Conservation (phyloP, 768 basidiomycete species). For the Tylopilus subfusipes region DNA sequence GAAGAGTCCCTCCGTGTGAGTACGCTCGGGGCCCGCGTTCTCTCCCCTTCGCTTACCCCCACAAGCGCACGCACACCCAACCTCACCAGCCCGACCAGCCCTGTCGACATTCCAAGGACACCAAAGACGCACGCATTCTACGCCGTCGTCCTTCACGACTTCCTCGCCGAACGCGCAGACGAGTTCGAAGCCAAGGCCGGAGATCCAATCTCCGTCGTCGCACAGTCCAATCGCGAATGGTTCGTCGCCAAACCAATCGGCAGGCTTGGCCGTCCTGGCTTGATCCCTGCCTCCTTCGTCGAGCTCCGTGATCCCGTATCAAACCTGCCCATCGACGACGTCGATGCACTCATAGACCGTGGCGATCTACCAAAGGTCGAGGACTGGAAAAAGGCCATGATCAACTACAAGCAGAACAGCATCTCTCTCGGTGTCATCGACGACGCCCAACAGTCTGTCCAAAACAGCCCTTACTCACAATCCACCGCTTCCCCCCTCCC, state of each 20-base stretch:
- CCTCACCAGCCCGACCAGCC: conserved; percentile 19
- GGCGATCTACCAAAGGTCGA: conserved; percentile 95
- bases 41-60: neutral
- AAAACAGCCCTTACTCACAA: conserved; percentile 41
- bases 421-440: conserved; percentile 94
- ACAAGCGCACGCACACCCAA: conserved; percentile 44
- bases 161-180: conserved; percentile 90
- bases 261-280: conserved; percentile 87
- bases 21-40: neutral
- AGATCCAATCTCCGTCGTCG: conserved; percentile 94
- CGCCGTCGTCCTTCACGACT: conserved; percentile 94
- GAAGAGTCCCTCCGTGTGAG: conserved; percentile 56
- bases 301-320: conserved; percentile 93
- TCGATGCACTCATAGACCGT: conserved; percentile 74
- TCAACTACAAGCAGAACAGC: conserved; percentile 93
- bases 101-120: conserved; percentile 34
- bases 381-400: conserved; percentile 96
- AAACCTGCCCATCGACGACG: conserved; percentile 70
- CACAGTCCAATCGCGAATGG: conserved; percentile 99
- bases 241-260: conserved; percentile 99
- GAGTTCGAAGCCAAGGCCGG: conserved; percentile 94
- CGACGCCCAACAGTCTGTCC: conserved; percentile 41
- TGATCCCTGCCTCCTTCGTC: conserved; percentile 97
- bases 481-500: conserved; percentile 15
- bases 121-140: conserved; percentile 70